These are phyloP conservation scores for Cadophora malorum DNA, from an alignment of 2,329 filamentous ascomycete species.

Conservation along the genomic window DNA sequence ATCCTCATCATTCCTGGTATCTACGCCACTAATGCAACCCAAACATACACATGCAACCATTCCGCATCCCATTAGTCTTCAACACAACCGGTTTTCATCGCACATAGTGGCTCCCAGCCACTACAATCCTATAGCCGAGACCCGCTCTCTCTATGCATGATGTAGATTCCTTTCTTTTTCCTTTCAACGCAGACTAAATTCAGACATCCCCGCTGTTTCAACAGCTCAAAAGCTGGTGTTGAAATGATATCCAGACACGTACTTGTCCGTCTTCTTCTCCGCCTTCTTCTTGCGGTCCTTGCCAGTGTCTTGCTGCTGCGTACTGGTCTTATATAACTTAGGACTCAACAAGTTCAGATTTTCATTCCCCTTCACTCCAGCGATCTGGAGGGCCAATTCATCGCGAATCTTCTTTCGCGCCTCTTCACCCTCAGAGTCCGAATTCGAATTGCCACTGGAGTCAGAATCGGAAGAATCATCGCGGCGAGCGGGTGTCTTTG, in stretches of 20 bases:
- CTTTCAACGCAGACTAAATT: not conserved
- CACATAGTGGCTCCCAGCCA: not conserved
- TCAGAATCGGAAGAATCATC: conserved; percentile 22
- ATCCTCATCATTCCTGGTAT: conserved; percentile 19
- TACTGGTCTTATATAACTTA: conserved; percentile 18
- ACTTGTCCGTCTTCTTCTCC: conserved; percentile 30
- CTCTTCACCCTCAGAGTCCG: conserved; percentile 13
- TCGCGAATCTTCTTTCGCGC: conserved; percentile 21
- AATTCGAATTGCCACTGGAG: conserved; percentile 20
- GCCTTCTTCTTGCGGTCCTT: conserved; percentile 20
- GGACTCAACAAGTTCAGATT: conserved; percentile 23
- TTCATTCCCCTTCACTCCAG: conserved; percentile 7
- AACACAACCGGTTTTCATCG: not conserved
- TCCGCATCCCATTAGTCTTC: not conserved
- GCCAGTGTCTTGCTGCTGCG: conserved; percentile 14
- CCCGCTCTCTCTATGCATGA: conserved; percentile 11
- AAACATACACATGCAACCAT: not conserved
- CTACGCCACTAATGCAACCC: conserved; percentile 4
- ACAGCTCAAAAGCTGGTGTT: conserved; percentile 6
- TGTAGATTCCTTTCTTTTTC: not conserved
- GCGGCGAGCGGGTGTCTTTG: not conserved
- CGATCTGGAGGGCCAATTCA: conserved; percentile 26
- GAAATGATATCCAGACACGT: conserved; percentile 29
- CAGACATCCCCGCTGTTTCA: not conserved
- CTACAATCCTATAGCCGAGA: not conserved